Conservation (phyloP, 2,329 filamentous ascomycete species). For the Ophiostoma sp. region DNA sequence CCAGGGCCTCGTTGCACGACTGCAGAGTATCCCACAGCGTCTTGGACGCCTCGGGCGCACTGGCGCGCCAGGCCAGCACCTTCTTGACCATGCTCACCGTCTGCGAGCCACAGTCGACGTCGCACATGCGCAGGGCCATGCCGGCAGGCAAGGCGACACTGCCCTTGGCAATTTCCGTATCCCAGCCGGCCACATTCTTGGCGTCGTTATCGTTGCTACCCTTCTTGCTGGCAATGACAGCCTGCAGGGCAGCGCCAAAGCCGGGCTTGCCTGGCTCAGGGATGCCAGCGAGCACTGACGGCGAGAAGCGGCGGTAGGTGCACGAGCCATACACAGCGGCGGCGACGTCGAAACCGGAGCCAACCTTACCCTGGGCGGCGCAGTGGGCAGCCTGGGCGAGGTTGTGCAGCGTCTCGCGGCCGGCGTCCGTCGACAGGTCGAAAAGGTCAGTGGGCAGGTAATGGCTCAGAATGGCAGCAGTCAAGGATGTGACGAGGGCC, state of each 20-base stretch:
- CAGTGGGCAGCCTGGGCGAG: constrained; percentile 92
- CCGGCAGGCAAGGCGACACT: constrained; percentile 70
- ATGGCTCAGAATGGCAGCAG: constrained; percentile 72
- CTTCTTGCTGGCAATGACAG: constrained; percentile 63
- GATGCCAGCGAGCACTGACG: constrained; percentile 65
- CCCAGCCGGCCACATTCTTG: constrained; percentile 62
- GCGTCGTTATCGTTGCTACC: background rate
- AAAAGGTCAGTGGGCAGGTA: constrained; percentile 64
- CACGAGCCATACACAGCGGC: constrained; percentile 90
- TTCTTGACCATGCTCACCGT: constrained; percentile 96
- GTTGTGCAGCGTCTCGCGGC: constrained; percentile 74
- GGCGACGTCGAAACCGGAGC: constrained; percentile 93
- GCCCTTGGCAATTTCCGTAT: constrained; percentile 71
- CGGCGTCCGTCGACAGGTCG: constrained; percentile 54
- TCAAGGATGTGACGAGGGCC: constrained; percentile 86
- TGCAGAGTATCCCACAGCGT: constrained; percentile 76
- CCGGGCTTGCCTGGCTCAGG: constrained; percentile 65
- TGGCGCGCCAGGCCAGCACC: constrained; percentile 77
- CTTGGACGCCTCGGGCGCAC: constrained; percentile 63
- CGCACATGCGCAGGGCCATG: constrained; percentile 84
- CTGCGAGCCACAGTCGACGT: constrained; percentile 90
- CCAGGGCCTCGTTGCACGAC: constrained; percentile 69
- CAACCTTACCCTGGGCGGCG: constrained; percentile 93
- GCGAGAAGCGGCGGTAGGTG: constrained; percentile 89
- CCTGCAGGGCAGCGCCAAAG: constrained; percentile 66